phyloP scores from a whole-genome alignment of 1,139 yeast species.

The Debaryomycetaceae sp. region DNA sequence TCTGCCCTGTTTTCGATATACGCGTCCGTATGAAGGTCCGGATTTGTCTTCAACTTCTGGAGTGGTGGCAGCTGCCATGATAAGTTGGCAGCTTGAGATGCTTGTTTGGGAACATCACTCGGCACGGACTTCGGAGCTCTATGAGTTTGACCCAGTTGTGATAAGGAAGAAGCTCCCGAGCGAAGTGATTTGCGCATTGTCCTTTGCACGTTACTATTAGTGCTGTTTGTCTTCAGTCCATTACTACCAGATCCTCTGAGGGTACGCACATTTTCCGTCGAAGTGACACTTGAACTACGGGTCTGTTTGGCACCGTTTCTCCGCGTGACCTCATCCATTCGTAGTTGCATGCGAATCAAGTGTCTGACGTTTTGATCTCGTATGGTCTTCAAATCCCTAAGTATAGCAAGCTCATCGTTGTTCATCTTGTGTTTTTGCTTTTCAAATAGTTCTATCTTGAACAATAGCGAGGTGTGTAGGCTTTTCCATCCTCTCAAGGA shows the following conservation, averaged over 20 bases:
- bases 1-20: background rate
- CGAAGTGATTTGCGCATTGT: constrained; percentile 39
- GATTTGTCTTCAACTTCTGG: background rate
- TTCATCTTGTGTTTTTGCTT: constrained; percentile 32
- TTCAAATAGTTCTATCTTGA: constrained; percentile 54
- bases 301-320: constrained; percentile 11
- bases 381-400: constrained; percentile 45
- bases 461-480: constrained; percentile 57
- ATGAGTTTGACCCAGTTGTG: background rate
- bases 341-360: constrained; percentile 42
- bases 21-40: constrained; percentile 10
- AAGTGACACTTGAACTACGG: constrained; percentile 7
- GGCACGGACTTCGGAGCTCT: constrained; percentile 4
- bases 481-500: constrained; percentile 74
- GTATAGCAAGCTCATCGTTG: constrained; percentile 40
- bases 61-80: constrained; percentile 35
- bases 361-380: constrained; percentile 51
- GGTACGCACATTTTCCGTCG: constrained; percentile 24
- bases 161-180: constrained; percentile 11
- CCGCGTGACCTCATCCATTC: constrained; percentile 37
- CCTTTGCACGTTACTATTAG: constrained; percentile 14
- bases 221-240: constrained; percentile 9
- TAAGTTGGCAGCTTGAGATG: constrained; percentile 46
- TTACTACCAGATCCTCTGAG: constrained; percentile 17
- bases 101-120: constrained; percentile 13